phyloP scores from a whole-genome alignment of 257 asterid genomes.

The Penstemon newberryi region DNA sequence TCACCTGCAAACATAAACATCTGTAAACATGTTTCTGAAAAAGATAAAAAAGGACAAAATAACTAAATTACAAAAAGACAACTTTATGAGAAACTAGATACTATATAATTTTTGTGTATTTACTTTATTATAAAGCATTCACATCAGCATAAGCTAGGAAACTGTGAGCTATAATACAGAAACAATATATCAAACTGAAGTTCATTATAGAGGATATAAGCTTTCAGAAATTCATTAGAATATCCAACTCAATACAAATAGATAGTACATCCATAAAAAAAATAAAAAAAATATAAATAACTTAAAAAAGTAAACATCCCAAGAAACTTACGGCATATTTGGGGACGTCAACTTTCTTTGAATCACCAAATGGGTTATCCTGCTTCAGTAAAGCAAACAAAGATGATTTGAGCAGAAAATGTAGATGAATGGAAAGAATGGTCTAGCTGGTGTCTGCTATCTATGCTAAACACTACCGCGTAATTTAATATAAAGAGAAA shows the following conservation, averaged over 20 bases:
- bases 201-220: conserved; percentile 1
- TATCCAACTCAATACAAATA: conserved; percentile 15
- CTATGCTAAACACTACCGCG: neutral
- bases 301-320: neutral
- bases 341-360: conserved; percentile 56
- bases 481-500: conserved; percentile 9
- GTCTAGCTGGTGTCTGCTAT: neutral
- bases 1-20: conserved; percentile 46
- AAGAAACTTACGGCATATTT: conserved; percentile 81
- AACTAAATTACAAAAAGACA: neutral
- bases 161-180: neutral
- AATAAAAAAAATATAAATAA: neutral
- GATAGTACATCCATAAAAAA: conserved; percentile 12
- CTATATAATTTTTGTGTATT: too few species aligned
- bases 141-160: conserved; percentile 9
- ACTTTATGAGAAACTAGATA: too few species aligned
- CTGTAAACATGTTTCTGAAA: conserved; percentile 12
- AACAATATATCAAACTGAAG: neutral
- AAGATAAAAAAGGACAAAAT: neutral
- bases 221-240: neutral
- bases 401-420: conserved; percentile 20
- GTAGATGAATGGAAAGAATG: conserved; percentile 18
- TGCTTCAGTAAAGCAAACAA: conserved; percentile 47
- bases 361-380: conserved; percentile 34
- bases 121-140: neutral